A percentile compares a stretch with the other conserved stretches of the same genome.
Evolutionary conservation across 176 grass and related monocot genomes (phyloP).

Genomic region (maize (Zea mays)): Zm-B73-REFERENCE-NAM-5.0 NC_050100.1:175297501-175298000

Average conservation of each 20-base stretch:
- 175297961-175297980: slow-evolving; percentile 42
- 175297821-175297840: slow-evolving; percentile 58
- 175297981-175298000: background rate
- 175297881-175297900: background rate
- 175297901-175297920: slow-evolving; percentile 51
- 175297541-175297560: background rate
- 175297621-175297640: slow-evolving; percentile 8
- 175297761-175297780: slow-evolving; percentile 41
- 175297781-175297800: slow-evolving; percentile 48
- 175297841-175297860: slow-evolving; percentile 53
- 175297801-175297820: slow-evolving; percentile 50
- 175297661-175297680: background rate
- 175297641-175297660: slow-evolving; percentile 12
- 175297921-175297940: slow-evolving; percentile 41
- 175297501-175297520: background rate
- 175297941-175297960: slow-evolving; percentile 35
- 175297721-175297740: slow-evolving; percentile 15
- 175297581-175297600: slow-evolving; percentile 26
- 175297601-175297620: slow-evolving; percentile 25
- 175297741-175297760: slow-evolving; percentile 28
- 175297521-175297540: slow-evolving; percentile 32
- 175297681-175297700: background rate
- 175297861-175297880: slow-evolving; percentile 1
- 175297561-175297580: background rate
- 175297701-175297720: background rate